Evolutionary conservation across 176 grass and related monocot genomes (phyloP).

Genomic region (Oryza coarctata): DNA sequence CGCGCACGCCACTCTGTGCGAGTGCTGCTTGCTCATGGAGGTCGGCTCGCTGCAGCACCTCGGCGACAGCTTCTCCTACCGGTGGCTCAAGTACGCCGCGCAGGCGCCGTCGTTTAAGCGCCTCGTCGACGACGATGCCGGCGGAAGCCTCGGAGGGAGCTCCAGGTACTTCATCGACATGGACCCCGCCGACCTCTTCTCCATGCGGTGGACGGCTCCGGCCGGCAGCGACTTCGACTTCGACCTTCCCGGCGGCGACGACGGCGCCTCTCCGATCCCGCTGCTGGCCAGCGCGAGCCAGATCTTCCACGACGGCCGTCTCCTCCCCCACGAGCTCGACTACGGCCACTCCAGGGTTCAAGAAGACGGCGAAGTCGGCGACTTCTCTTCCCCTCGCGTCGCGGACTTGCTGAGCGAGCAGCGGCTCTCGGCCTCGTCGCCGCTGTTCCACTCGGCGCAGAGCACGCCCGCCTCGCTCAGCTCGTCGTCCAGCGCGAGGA

Average conservation of each 20-base stretch:
- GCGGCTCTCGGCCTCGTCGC: constrained; percentile 38
- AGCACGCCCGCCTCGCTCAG: constrained; percentile 56
- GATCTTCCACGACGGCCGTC: constrained; percentile 57
- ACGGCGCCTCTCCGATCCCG: neutral
- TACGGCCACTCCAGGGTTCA: neutral
- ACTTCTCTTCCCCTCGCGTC: neutral
- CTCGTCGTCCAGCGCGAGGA: constrained; percentile 31
- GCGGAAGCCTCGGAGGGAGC: constrained; percentile 39
- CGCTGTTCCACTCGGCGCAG: constrained; percentile 59
- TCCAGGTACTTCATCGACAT: constrained; percentile 77
- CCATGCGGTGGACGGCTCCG: constrained; percentile 91
- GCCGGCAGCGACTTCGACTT: constrained; percentile 51
- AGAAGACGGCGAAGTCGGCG: neutral
- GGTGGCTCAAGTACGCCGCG: constrained; percentile 32
- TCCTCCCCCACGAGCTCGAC: constrained; percentile 35
- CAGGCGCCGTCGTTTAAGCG: constrained; percentile 5
- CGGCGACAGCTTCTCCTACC: constrained; percentile 68
- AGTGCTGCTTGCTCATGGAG: constrained; percentile 42
- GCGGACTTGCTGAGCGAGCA: neutral
- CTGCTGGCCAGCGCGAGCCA: constrained; percentile 44
- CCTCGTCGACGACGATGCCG: constrained; percentile 20
- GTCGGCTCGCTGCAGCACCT: constrained; percentile 33
- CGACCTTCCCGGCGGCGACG: neutral
- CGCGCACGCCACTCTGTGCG: too few relatives aligned
- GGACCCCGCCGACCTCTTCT: constrained; percentile 68